These are phyloP conservation scores for Trichopus zeylanicus DNA, from an alignment of 116 monocot species.

Conservation along the genomic window DNA sequence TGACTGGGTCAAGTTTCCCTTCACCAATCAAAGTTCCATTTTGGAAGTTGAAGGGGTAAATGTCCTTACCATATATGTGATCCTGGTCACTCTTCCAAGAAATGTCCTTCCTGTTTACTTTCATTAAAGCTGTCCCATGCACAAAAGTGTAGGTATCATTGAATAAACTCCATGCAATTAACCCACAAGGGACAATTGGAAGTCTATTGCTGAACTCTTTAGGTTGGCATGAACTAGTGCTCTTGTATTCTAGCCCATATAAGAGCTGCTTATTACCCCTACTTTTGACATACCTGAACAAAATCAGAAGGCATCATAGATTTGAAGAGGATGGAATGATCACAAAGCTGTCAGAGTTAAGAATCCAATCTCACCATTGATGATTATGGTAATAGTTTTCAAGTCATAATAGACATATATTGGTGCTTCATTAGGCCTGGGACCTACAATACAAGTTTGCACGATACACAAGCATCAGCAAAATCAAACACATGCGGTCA, in stretches of 20 bases:
- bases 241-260: constrained; percentile 35
- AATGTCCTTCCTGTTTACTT: constrained; percentile 58
- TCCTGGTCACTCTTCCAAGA: constrained; percentile 73
- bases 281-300: constrained; percentile 81
- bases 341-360: not conserved
- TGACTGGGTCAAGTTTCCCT: constrained; percentile 36
- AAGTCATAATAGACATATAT: constrained; percentile 83
- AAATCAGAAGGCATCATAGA: not conserved
- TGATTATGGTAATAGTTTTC: constrained; percentile 97
- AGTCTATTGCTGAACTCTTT: constrained; percentile 41
- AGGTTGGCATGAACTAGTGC: constrained; percentile 56
- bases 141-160: constrained; percentile 73
- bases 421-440: constrained; percentile 71
- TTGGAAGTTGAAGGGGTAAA: constrained; percentile 56
- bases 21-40: constrained; percentile 47
- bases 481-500: not conserved
- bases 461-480: not conserved
- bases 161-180: constrained; percentile 96
- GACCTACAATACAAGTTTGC: constrained; percentile 29
- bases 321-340: not conserved
- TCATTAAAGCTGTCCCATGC: constrained; percentile 16
- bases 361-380: constrained; percentile 41
- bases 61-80: constrained; percentile 57
- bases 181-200: constrained; percentile 87
- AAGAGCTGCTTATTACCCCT: constrained; percentile 72